Conservation (phyloP, 257 asterid genomes). For the Anisodus tanguticus region DNA sequence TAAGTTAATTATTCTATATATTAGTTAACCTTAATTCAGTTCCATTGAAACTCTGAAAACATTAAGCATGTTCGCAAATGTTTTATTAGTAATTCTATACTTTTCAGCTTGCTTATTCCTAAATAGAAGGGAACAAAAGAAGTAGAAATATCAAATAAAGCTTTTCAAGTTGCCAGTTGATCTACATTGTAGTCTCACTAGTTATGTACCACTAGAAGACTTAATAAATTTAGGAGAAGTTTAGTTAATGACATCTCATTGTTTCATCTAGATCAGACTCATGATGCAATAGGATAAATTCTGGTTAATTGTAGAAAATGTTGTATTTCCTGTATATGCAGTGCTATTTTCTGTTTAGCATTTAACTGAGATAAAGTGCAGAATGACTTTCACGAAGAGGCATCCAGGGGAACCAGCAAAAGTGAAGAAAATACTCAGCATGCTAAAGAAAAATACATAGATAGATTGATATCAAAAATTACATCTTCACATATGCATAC, state of each 20-base stretch:
- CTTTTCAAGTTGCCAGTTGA: not conserved
- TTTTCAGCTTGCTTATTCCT: not conserved
- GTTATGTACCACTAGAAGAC: not conserved
- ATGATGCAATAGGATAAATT: not conserved
- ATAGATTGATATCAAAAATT: conserved; percentile 31
- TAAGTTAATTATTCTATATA: not conserved
- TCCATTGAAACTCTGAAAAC: not conserved
- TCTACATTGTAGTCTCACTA: not conserved
- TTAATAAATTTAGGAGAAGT: not conserved
- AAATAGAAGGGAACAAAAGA: not conserved
- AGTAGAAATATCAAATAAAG: not conserved
- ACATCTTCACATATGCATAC: conserved; percentile 30
- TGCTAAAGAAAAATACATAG: conserved; percentile 27
- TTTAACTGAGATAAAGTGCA: conserved; percentile 19
- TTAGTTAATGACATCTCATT: not conserved
- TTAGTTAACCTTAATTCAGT: not conserved
- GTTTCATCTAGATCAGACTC: not conserved
- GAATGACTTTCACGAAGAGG: conserved; percentile 24
- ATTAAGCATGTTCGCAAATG: not conserved
- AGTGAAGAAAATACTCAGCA: conserved; percentile 29
- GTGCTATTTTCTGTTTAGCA: not conserved
- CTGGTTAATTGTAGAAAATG: not conserved
- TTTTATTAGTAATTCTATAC: not conserved
- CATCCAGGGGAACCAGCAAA: conserved; percentile 24
- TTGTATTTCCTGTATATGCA: conserved; percentile 11